A percentile compares a stretch with the other conserved stretches of the same genome.
Evolutionary conservation across 1,284 basidiomycete genomes (phyloP).

Genomic region (Sporisorium sorghi): DNA sequence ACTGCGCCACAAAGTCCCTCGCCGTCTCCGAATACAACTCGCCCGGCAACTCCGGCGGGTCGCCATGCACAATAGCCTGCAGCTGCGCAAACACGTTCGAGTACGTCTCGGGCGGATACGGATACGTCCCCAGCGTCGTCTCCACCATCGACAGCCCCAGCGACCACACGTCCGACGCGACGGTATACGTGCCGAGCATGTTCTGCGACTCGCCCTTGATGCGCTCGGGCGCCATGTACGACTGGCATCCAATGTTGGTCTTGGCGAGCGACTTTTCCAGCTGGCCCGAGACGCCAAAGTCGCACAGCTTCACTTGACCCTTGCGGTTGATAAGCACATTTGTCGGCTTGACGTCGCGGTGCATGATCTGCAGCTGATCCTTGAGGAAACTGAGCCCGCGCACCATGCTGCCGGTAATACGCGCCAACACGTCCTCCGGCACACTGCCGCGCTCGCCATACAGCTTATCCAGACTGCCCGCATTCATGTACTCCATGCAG

Average conservation of each 20-base stretch:
- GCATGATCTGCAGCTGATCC: constrained; percentile 95
- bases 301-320: constrained; percentile 93
- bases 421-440: constrained; percentile 85
- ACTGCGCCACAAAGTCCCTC: constrained; percentile 64
- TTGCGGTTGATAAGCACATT: constrained; percentile 91
- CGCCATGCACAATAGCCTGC: constrained; percentile 93
- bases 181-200: constrained; percentile 88
- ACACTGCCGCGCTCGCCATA: constrained; percentile 71
- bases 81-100: constrained; percentile 96
- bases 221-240: constrained; percentile 98
- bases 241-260: constrained; percentile 98
- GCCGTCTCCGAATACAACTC: constrained; percentile 67
- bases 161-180: constrained; percentile 97
- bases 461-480: constrained; percentile 89
- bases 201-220: constrained; percentile 93
- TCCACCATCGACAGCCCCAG: constrained; percentile 96
- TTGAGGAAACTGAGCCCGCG: constrained; percentile 95
- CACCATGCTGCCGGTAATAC: constrained; percentile 85
- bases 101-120: constrained; percentile 98
- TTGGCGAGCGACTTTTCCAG: constrained; percentile 95
- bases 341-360: constrained; percentile 97
- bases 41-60: constrained; percentile 83
- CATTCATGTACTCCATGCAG: constrained; percentile 99
- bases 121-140: constrained; percentile 89
- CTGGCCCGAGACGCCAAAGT: constrained; percentile 98